phyloP scores from a whole-genome alignment of 192 early-diverging fungal species.

The Funneliformis mosseae region DNA sequence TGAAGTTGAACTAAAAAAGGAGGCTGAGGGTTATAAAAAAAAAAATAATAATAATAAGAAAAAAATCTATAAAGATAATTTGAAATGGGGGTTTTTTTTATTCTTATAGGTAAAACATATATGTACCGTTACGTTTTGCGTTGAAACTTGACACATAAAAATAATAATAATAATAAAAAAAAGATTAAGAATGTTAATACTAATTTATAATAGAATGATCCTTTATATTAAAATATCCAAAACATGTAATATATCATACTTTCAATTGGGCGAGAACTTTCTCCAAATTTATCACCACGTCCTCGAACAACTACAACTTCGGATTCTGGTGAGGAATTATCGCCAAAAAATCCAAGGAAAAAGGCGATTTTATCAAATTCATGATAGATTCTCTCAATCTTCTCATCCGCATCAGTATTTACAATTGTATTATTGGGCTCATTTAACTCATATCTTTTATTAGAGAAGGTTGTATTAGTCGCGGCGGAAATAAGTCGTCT shows the following conservation, averaged over 20 bases:
- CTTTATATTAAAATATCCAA: not conserved
- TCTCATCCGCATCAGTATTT: conserved; percentile 68
- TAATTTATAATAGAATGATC: not conserved
- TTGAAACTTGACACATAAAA: not conserved
- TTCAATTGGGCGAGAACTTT: conserved; percentile 18
- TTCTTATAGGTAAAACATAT: not conserved
- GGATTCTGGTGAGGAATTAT: not conserved
- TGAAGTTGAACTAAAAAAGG: conserved; percentile 25
- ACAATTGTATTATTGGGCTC: conserved; percentile 29
- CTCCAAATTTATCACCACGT: conserved; percentile 19
- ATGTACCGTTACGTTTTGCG: not conserved
- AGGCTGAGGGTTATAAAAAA: not conserved
- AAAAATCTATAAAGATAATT: not conserved
- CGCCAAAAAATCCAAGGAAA: conserved; percentile 50
- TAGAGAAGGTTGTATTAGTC: conserved; percentile 18
- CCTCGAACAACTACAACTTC: conserved; percentile 19
- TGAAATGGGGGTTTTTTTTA: not conserved
- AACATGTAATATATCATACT: not conserved
- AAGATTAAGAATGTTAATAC: not conserved
- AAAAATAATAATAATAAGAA: not conserved
- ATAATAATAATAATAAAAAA: too few relatives aligned
- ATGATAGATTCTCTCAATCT: conserved; percentile 72
- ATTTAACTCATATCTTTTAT: conserved; percentile 1
- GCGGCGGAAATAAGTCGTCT: conserved; percentile 25
- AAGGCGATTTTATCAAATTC: conserved; percentile 74